Base-by-base conservation (phyloP, 2,329 filamentous ascomycete species). In the Talaromyces sp. region DNA sequence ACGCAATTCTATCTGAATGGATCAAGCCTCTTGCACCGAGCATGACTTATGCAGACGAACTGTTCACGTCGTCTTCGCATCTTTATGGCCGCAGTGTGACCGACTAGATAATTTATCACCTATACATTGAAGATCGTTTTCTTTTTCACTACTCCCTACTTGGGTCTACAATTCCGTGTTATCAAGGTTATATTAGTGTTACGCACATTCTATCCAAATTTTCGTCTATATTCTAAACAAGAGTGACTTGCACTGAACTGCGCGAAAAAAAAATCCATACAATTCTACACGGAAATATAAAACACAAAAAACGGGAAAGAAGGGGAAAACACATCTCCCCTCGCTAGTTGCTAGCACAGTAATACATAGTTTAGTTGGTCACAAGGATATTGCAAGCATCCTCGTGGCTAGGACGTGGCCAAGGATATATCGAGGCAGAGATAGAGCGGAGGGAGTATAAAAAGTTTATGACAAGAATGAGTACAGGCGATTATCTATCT, bases 31-130 rank as follows among this genome's bases (percentile, higher is more conserved):
- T 73, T 63, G 72, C 76, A 11, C 74, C 76, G 21, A 69, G 68
- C 3, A 77, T 79, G 73, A 74, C 72, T 8, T 73, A 70, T 52
- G 74, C 69, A 61, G 64, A 71, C 31, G 67, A 72, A 60, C 67
- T 77, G 50, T 68, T 69, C 16, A 78, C 76, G 6, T 78, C 76
- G 5, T 79, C 76, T 11, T 75, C 75, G 5, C 66, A 74, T 64
- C 63, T 73, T 11, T 57, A 57, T 16, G 54, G 54, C 2, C 28
- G 37, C 7, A 57, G 54, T 42, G 18, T 57, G 54, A 28, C 23
- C 1, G 60, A 65, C 74, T 59, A 68, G 66, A 46, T 60, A 16
- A 2, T 9, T 9, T 11, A 25, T 48, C 25, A 16, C n/a, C 11
- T 33, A 5, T 11, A 52, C 25, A 44, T 18, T n/a, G n/a, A 21